A percentile compares a stretch with the other conserved stretches of the same genome.
Conservation (phyloP, 805 yeast genomes). For the Wickerhamiella australiensis region DNA sequence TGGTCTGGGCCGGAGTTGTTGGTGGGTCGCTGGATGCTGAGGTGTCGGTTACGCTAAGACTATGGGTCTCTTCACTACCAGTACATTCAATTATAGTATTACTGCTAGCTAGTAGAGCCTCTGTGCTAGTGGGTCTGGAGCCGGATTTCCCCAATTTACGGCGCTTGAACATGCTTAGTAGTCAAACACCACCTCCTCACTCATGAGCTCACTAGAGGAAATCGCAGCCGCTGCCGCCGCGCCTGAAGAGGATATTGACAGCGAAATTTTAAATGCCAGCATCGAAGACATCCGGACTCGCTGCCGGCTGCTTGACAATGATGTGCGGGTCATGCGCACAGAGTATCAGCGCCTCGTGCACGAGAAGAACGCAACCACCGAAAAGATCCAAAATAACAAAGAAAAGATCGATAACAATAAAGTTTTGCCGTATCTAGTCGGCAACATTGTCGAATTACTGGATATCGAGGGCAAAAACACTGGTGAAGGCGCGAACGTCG, state of each 20-base stretch:
- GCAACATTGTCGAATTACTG: slow-evolving; percentile 88
- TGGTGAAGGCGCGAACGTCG: slow-evolving; percentile 91
- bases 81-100: background rate
- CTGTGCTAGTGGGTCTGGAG: background rate
- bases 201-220: slow-evolving; percentile 13
- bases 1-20: too few relatives aligned
- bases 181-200: background rate
- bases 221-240: slow-evolving; percentile 12
- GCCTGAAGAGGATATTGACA: slow-evolving; percentile 53
- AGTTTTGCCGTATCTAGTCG: slow-evolving; percentile 91
- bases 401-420: slow-evolving; percentile 92
- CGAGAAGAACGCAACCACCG: slow-evolving; percentile 85
- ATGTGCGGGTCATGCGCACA: slow-evolving; percentile 85
- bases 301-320: slow-evolving; percentile 80
- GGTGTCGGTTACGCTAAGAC: too few relatives aligned
- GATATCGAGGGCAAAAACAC: slow-evolving; percentile 68
- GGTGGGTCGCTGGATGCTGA: background rate
- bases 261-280: slow-evolving; percentile 65
- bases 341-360: slow-evolving; percentile 83
- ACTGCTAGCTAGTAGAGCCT: background rate
- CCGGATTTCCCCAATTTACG: background rate
- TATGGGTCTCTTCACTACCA: background rate
- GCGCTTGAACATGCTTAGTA: slow-evolving; percentile 4
- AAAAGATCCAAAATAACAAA: slow-evolving; percentile 87
- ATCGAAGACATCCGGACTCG: slow-evolving; percentile 77